Base-by-base conservation (phyloP, 495 filamentous ascomycete genomes). In the Penicillium ochrochloron region DNA sequence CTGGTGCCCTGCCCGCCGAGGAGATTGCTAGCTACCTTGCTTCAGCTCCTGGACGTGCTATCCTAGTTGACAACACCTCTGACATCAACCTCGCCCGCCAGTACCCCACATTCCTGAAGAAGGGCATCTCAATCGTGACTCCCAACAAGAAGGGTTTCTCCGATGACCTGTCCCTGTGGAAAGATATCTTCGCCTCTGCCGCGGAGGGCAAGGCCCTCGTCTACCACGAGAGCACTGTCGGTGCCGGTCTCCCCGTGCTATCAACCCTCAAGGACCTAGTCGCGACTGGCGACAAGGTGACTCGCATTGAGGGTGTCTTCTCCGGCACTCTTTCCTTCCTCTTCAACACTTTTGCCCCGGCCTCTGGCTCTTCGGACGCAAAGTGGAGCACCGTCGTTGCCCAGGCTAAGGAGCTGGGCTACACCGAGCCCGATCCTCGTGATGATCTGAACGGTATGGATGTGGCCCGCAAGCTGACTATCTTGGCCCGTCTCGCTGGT, bases 111-210 rank as follows among this genome's bases (percentile, higher is more conserved):
- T 89, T 93, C 73, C 83, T 97, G 60, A 79, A 80, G 57, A 80
- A 84, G 23, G 94, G 93, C 9, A 89, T 98, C 76, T 90, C 84
- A 68, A 85, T 97, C 73, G 92, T 97, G 35, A 97, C 94, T 0
- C 93, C 94, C 19, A 98, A 96, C 82, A 98, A 98, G 81, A 97
- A 97, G 77, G 93, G 89, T 3, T 97, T 98, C 76, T 93, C 91
- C 1, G 84, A 86, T 35, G 84, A 83, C 33, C 85, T 90, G 60
- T 78, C 83, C 60, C 80, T 95, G 48, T 98, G 93, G 92, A 80
- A 90, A 59, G 83, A 86, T 57, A 97, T 97, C 71, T 92, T 93
- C 73, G 72, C 79, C 15, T 81, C 88, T 0, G 87, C 87, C 14
- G 78, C 80, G 55, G 62, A 79, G 51, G 84, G 80, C 0, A 87